Percentiles rank a stretch among this genome's conserved stretches.
phyloP scores from a whole-genome alignment of 78 protist genomes.

The Trichosphaerium sp. region DNA sequence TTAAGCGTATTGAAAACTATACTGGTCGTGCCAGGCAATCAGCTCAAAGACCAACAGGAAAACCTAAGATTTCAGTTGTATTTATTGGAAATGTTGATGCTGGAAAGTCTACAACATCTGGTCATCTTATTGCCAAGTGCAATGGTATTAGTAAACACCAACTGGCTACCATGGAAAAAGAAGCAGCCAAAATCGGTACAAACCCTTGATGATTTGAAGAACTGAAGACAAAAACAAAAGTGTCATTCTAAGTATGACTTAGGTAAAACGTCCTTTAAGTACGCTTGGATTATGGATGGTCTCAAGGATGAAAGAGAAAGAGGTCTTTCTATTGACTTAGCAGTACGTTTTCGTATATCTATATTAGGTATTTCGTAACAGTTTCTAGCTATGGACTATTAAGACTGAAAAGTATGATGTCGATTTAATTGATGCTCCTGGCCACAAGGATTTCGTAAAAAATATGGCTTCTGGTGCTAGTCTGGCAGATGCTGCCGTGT shows the following conservation, averaged over 20 bases:
- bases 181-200: neutral
- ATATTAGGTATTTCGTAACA: too few species aligned
- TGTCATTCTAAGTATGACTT: neutral
- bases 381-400: neutral
- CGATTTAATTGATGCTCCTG: slow-evolving; percentile 72
- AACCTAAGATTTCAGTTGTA: neutral
- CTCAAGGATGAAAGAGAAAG: neutral
- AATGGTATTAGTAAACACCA: neutral
- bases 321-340: neutral
- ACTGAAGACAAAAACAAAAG: neutral
- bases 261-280: neutral
- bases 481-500: slow-evolving; percentile 51
- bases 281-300: neutral
- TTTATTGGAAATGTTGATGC: slow-evolving; percentile 6
- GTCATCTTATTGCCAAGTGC: slow-evolving; percentile 2
- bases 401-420: slow-evolving; percentile 6
- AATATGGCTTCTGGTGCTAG: slow-evolving; percentile 39
- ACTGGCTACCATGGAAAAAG: neutral
- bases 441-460: slow-evolving; percentile 61
- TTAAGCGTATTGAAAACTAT: too few species aligned
- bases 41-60: neutral
- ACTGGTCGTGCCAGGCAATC: too few species aligned
- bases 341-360: neutral
- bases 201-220: too few species aligned
- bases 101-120: slow-evolving; percentile 23